Conservation (phyloP, 306 rosid genomes). For the Acacia acuminata region DNA sequence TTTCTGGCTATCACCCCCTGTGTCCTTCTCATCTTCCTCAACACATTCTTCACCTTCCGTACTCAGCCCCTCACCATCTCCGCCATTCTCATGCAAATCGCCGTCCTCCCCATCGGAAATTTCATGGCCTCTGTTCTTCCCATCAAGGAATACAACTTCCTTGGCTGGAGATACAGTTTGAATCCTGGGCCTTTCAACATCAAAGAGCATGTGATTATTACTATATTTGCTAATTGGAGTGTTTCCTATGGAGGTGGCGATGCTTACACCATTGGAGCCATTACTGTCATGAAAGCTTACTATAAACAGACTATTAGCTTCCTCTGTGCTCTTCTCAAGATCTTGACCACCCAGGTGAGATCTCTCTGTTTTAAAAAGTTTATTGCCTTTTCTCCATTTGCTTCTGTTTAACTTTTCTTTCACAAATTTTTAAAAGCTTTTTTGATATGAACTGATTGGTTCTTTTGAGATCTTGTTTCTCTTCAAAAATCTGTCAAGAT, state of each 20-base stretch:
- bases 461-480: neutral
- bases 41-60: constrained; percentile 93
- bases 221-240: constrained; percentile 91
- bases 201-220: constrained; percentile 93
- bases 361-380: neutral
- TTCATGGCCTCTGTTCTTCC: constrained; percentile 91
- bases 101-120: constrained; percentile 71
- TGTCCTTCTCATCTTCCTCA: constrained; percentile 72
- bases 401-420: neutral
- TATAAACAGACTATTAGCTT: constrained; percentile 75
- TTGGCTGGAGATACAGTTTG: constrained; percentile 55
- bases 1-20: too few relatives aligned
- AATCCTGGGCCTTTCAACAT: constrained; percentile 94
- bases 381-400: neutral
- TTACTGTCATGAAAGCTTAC: constrained; percentile 90
- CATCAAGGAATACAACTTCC: constrained; percentile 34
- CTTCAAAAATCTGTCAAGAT: constrained; percentile 32
- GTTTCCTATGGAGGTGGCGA: constrained; percentile 89
- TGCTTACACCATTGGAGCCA: constrained; percentile 95
- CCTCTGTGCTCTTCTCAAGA: constrained; percentile 68
- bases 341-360: constrained; percentile 79
- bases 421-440: neutral
- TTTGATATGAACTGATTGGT: neutral
- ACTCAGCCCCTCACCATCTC: constrained; percentile 90
- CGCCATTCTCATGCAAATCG: constrained; percentile 97